These are phyloP conservation scores for Lichtheimia ornata DNA, from an alignment of 371 early-diverging fungal species.

Conservation along the genomic window DNA sequence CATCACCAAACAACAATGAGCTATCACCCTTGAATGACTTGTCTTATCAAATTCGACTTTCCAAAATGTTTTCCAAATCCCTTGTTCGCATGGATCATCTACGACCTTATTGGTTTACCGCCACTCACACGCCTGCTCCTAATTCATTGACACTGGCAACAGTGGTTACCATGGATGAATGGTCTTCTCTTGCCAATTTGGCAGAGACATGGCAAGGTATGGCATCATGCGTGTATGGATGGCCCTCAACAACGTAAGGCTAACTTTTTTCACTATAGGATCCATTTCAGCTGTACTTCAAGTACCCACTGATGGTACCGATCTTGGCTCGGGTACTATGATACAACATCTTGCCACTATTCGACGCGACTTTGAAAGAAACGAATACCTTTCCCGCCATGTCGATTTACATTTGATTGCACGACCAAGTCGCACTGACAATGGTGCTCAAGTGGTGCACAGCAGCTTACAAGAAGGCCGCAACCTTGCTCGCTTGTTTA, in stretches of 20 bases:
- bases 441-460: conserved; percentile 21
- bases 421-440: conserved; percentile 27
- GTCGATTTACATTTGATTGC: conserved; percentile 58
- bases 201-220: conserved; percentile 38
- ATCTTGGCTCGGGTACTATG: conserved; percentile 15
- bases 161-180: conserved; percentile 27
- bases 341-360: conserved; percentile 27
- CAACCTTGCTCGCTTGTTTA: conserved; percentile 61
- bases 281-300: conserved; percentile 58
- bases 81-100: conserved; percentile 22
- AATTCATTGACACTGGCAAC: conserved; percentile 30
- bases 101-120: conserved; percentile 39
- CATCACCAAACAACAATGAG: not conserved
- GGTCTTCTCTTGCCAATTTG: conserved; percentile 21
- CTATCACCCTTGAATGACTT: conserved; percentile 23
- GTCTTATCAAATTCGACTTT: conserved; percentile 20
- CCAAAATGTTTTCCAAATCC: conserved; percentile 42
- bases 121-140: conserved; percentile 16
- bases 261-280: conserved; percentile 25
- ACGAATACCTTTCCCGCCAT: conserved; percentile 36
- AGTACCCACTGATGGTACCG: conserved; percentile 23
- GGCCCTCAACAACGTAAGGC: not conserved
- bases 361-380: conserved; percentile 41
- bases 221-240: not conserved
- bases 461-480: conserved; percentile 39